These are phyloP conservation scores for Leccinum solheimii DNA, from an alignment of 1,284 basidiomycete species.

Conservation along the genomic window DNA sequence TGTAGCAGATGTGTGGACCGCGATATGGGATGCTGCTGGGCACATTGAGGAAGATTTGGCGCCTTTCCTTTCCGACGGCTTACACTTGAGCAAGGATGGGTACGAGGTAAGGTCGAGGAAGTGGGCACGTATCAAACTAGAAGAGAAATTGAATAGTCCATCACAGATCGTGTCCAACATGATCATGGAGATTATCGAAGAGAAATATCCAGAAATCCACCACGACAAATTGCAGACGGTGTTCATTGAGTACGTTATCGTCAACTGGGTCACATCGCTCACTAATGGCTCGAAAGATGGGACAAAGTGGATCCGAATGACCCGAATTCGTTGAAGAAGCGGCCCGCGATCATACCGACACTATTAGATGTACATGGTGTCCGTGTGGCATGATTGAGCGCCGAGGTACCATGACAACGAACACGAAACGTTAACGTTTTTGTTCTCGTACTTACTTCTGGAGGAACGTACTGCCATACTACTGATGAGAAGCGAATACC, in stretches of 20 bases:
- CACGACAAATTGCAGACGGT: conserved; percentile 54
- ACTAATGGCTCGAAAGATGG: conserved; percentile 36
- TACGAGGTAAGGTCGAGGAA: conserved; percentile 52
- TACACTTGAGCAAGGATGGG: conserved; percentile 74
- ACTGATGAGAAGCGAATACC: neutral
- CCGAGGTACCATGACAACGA: conserved; percentile 16
- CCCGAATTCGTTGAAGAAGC: conserved; percentile 37
- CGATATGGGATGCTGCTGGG: conserved; percentile 66
- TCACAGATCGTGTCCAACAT: conserved; percentile 65
- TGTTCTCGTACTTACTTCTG: neutral
- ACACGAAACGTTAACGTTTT: neutral
- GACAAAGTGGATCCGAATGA: conserved; percentile 39
- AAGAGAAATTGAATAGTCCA: conserved; percentile 6
- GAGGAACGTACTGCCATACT: neutral
- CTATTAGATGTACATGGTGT: neutral
- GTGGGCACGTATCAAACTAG: neutral
- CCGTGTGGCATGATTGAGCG: neutral
- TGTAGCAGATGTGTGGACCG: conserved; percentile 70
- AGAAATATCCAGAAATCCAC: conserved; percentile 67
- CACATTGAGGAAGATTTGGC: conserved; percentile 52
- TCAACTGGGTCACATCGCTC: neutral
- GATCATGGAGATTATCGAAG: conserved; percentile 57
- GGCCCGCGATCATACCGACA: conserved; percentile 13
- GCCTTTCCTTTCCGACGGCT: conserved; percentile 61
- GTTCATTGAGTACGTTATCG: conserved; percentile 50